phyloP scores from a whole-genome alignment of 495 filamentous ascomycete genomes.

The Hypoxylon fuscum region DNA sequence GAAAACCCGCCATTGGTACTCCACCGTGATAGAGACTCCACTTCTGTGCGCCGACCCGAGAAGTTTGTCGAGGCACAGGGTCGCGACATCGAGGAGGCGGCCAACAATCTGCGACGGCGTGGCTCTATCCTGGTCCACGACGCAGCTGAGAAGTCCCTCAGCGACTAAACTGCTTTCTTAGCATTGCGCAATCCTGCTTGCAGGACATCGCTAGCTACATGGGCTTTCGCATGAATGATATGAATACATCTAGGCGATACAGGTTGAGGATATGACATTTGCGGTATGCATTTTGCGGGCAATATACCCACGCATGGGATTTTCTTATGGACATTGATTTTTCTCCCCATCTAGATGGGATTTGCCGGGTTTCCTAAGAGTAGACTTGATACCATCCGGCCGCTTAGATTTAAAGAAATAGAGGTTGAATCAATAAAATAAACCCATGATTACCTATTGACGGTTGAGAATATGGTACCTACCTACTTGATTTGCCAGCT shows the following conservation, averaged over 20 bases:
- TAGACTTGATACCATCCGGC: constrained; percentile 16
- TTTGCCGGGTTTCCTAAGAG: neutral
- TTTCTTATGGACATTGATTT: neutral
- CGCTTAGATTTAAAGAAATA: constrained; percentile 4
- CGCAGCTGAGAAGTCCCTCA: constrained; percentile 16
- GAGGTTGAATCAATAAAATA: too few species aligned
- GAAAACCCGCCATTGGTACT: constrained; percentile 54
- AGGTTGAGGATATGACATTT: neutral
- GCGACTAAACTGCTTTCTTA: neutral
- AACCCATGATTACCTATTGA: too few species aligned
- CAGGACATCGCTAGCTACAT: neutral
- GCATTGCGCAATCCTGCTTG: neutral
- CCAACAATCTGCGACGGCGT: constrained; percentile 21
- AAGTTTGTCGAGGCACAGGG: constrained; percentile 27
- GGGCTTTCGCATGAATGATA: neutral
- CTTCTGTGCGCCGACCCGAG: constrained; percentile 36
- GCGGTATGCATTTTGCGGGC: too few species aligned
- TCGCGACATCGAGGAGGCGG: constrained; percentile 40
- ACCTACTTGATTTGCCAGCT: too few species aligned
- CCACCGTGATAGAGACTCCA: constrained; percentile 44
- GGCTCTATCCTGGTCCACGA: constrained; percentile 24
- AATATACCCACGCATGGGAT: too few species aligned
- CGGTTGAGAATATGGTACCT: too few species aligned
- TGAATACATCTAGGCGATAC: neutral
- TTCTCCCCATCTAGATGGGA: constrained; percentile 1